A percentile compares a stretch with the other conserved stretches of the same genome.
Evolutionary conservation across 1,284 basidiomycete species (phyloP).

Genomic region (Malassezia sp.): DNA sequence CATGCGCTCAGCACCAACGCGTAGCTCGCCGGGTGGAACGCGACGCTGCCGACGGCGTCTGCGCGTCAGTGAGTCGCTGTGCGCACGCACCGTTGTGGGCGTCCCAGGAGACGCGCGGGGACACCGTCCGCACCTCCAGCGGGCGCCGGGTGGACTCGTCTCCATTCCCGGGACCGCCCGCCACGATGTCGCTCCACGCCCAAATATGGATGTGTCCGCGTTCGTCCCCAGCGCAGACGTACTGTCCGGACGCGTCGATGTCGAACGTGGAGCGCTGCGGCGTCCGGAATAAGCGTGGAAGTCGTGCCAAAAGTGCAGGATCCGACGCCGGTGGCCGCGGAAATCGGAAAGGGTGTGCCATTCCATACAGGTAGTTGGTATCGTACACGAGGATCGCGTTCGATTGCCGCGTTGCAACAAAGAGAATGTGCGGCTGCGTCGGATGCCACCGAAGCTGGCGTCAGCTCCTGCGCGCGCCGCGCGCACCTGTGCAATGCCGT

Average conservation of each 20-base stretch:
- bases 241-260: constrained; percentile 5
- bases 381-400: constrained; percentile 7
- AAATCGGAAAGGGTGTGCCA: background rate
- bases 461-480: background rate
- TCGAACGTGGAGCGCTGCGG: constrained; percentile 11
- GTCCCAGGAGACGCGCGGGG: background rate
- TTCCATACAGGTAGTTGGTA: constrained; percentile 12
- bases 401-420: constrained; percentile 3
- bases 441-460: constrained; percentile 10
- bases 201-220: constrained; percentile 4
- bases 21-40: background rate
- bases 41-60: constrained; percentile 12
- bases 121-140: background rate
- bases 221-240: constrained; percentile 6
- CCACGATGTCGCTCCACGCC: constrained; percentile 1
- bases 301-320: background rate
- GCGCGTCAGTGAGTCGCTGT: background rate
- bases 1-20: background rate
- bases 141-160: too few relatives aligned
- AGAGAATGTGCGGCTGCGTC: constrained; percentile 4
- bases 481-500: constrained; percentile 7
- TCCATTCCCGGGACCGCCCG: too few relatives aligned
- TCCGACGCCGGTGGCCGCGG: background rate
- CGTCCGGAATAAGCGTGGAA: background rate
- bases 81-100: constrained; percentile 8